phyloP scores from a whole-genome alignment of 352 stramenopile genomes.

The Proteromonas lacertae region DNA sequence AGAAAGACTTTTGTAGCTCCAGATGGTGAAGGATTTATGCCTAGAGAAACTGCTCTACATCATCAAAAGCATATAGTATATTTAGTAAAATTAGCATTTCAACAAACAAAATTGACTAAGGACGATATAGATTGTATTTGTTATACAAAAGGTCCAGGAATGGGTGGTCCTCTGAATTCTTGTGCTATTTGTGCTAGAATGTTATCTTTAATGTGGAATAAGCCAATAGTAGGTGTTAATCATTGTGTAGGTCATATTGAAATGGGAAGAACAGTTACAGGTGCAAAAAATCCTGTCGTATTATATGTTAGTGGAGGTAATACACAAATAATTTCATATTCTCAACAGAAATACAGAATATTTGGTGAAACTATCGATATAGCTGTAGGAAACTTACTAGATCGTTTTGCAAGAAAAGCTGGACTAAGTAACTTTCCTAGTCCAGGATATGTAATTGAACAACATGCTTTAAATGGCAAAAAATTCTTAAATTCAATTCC shows the following conservation, averaged over 20 bases:
- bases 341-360: constrained; percentile 56
- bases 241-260: constrained; percentile 99
- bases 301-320: constrained; percentile 96
- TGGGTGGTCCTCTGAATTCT: constrained; percentile 82
- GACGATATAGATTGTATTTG: constrained; percentile 58
- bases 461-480: constrained; percentile 38
- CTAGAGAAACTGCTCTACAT: constrained; percentile 87
- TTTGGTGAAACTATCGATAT: constrained; percentile 99
- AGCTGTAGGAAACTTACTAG: constrained; percentile 93
- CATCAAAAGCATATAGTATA: constrained; percentile 79
- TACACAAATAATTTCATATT: constrained; percentile 49
- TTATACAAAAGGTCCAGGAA: constrained; percentile 68
- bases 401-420: constrained; percentile 70
- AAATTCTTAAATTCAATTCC: constrained; percentile 65
- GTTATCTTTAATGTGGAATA: constrained; percentile 10
- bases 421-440: constrained; percentile 85
- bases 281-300: constrained; percentile 63
- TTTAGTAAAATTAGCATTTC: constrained; percentile 59
- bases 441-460: constrained; percentile 91
- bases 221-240: constrained; percentile 43
- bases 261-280: constrained; percentile 85
- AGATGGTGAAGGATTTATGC: constrained; percentile 78
- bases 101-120: constrained; percentile 39
- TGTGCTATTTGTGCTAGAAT: constrained; percentile 39
- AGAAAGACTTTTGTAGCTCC: constrained; percentile 95